A percentile compares a stretch with the other conserved stretches of the same genome.
These are phyloP conservation scores for Pseudoscleropodium purum DNA, from an alignment of 225 moss, liverwort and hornwort species.

Conservation along the genomic window DNA sequence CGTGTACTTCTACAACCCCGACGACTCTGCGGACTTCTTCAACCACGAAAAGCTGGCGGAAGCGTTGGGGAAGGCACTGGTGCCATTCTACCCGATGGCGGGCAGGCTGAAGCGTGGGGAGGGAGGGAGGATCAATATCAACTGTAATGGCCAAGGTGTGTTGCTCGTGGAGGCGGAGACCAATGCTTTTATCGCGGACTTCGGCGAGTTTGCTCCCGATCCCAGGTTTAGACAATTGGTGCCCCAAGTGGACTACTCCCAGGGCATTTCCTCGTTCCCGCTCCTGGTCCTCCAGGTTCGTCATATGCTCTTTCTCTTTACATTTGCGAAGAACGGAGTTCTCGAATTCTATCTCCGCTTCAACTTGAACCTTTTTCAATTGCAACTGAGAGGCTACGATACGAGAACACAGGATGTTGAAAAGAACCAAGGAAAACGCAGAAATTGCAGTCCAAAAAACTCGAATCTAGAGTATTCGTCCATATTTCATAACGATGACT, in stretches of 20 bases:
- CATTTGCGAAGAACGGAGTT: neutral
- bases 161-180: slow-evolving; percentile 77
- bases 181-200: slow-evolving; percentile 48
- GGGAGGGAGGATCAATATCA: slow-evolving; percentile 56
- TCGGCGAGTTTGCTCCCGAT: slow-evolving; percentile 82
- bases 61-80: slow-evolving; percentile 60
- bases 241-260: slow-evolving; percentile 57
- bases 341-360: neutral
- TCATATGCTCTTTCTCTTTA: neutral
- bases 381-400: neutral
- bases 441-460: neutral
- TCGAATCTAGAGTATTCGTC: neutral
- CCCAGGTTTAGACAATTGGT: slow-evolving; percentile 66
- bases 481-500: no score
- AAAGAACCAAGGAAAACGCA: no score
- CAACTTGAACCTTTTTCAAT: neutral
- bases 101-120: slow-evolving; percentile 51
- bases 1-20: slow-evolving; percentile 71
- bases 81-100: slow-evolving; percentile 86
- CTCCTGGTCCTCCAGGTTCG: slow-evolving; percentile 82
- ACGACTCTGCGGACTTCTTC: slow-evolving; percentile 45
- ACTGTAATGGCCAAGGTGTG: slow-evolving; percentile 65
- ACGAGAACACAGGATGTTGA: neutral
- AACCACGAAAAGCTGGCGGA: slow-evolving; percentile 48
- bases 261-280: slow-evolving; percentile 60